Base-by-base conservation (phyloP, 306 rosid genomes). In the Sindora glabra region DNA sequence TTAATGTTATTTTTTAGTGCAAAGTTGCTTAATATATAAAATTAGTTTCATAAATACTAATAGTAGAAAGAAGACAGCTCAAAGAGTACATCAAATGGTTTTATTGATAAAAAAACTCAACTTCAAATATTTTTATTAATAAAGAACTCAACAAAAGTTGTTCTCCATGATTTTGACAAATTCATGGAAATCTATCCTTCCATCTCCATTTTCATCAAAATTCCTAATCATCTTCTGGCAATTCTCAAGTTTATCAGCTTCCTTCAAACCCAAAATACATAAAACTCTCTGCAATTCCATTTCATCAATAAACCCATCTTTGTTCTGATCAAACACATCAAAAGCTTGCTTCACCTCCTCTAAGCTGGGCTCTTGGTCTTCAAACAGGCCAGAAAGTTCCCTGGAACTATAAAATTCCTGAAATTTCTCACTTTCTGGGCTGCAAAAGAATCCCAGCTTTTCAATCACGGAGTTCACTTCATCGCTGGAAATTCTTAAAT, bases 261-360 rank as follows among this genome's bases (percentile, higher is more conserved):
- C 75, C 64, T 76, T 78, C 14, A 89, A 72, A 8, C 86, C 94
- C 75, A 92, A 45, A 14, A 69, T 22, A 14, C 76, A 36, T 6
- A 92, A 64, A 67, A 83, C 86, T 65, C 83, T 76, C 62, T 83
- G 81, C 80, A 92, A 67, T 45, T 92, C 98, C 62, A 16, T 10
- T 18, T 75, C 95, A 74, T 81, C 96, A 44, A 92, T 81, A 46
- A 79, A 81, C 9, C 95, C 95, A 74, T 92, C 95, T 65, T 69
- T 64, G 71, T 88, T 92, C 72, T 59, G 64, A 78, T 92, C 98
- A 72, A 81, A 88, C 41, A 88, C 92, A 67, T 88, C 81, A 62
- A 92, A 92, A 67, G 96, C 95, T 56, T 81, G 79, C 65, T 88
- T 92, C 67, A 92, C 68, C 69, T 92, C 98, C 62, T 74, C 88